phyloP scores from a whole-genome alignment of 2,329 filamentous ascomycete species.

The Ophiocordyceps camponoti-floridani region DNA sequence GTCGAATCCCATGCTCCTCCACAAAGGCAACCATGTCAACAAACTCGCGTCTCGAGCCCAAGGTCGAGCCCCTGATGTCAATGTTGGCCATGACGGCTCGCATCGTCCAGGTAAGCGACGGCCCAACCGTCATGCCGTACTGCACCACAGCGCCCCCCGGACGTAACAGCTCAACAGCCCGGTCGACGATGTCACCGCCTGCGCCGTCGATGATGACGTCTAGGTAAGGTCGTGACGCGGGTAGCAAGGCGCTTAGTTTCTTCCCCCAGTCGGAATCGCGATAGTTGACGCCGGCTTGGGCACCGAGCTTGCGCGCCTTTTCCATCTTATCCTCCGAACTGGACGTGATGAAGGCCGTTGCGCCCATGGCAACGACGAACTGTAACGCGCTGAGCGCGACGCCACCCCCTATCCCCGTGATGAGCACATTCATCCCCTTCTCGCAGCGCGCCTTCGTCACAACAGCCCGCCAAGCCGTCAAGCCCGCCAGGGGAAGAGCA shows the following conservation, averaged over 20 bases:
- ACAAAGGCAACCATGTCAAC: slow-evolving; percentile 81
- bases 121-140: slow-evolving; percentile 81
- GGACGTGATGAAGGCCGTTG: slow-evolving; percentile 68
- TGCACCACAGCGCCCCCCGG: slow-evolving; percentile 65
- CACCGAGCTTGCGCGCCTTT: slow-evolving; percentile 54
- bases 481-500: slow-evolving; percentile 64
- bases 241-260: slow-evolving; percentile 45
- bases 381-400: slow-evolving; percentile 70
- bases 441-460: slow-evolving; percentile 58
- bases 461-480: slow-evolving; percentile 79
- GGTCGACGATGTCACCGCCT: slow-evolving; percentile 65
- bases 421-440: slow-evolving; percentile 54
- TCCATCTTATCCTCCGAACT: slow-evolving; percentile 59
- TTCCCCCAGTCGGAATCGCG: slow-evolving; percentile 67
- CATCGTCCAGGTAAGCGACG: slow-evolving; percentile 80
- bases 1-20: slow-evolving; percentile 49
- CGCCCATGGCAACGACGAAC: slow-evolving; percentile 59
- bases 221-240: slow-evolving; percentile 45
- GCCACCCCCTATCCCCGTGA: slow-evolving; percentile 87
- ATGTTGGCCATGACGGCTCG: slow-evolving; percentile 70
- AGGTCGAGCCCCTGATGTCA: slow-evolving; percentile 70
- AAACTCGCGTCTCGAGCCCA: slow-evolving; percentile 85
- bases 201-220: slow-evolving; percentile 86
- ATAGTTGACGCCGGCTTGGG: slow-evolving; percentile 68
- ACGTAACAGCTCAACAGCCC: slow-evolving; percentile 52